Percentiles rank a stretch among this genome's conserved stretches.
Conservation (phyloP, 768 basidiomycete genomes). For the Rhizopogon roseolus region DNA sequence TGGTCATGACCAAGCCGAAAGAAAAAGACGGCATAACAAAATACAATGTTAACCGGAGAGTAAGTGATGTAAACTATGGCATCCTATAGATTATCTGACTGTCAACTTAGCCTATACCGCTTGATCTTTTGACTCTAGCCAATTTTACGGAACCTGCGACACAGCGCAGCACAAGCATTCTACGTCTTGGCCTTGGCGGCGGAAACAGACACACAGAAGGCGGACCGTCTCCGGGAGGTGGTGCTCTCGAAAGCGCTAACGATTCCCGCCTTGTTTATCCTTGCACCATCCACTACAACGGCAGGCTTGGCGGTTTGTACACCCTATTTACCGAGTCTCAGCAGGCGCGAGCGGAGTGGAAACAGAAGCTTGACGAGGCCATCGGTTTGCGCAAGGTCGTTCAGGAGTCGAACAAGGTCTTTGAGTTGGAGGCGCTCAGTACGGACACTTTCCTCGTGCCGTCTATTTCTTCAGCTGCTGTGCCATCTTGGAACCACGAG, state of each 20-base stretch:
- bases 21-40: conserved; percentile 71
- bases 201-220: conserved; percentile 30
- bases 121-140: conserved; percentile 84
- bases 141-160: conserved; percentile 79
- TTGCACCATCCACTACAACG: conserved; percentile 85
- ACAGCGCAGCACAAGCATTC: conserved; percentile 67
- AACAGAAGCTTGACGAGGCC: conserved; percentile 84
- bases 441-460: conserved; percentile 84
- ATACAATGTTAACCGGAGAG: conserved; percentile 78
- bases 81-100: not conserved
- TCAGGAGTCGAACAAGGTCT: conserved; percentile 92
- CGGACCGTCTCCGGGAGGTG: conserved; percentile 21
- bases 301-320: conserved; percentile 80
- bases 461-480: conserved; percentile 40
- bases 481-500: conserved; percentile 64
- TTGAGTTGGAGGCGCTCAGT: conserved; percentile 88
- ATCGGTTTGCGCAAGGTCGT: conserved; percentile 79
- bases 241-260: conserved; percentile 33
- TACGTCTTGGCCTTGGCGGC: conserved; percentile 54
- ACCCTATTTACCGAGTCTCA: conserved; percentile 83
- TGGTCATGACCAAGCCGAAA: conserved; percentile 85
- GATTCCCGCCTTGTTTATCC: conserved; percentile 83
- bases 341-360: conserved; percentile 80
- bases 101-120: conserved; percentile 72
- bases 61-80: conserved; percentile 28